Evolutionary conservation across 768 basidiomycete genomes (phyloP), one percentile per base, ranked within the genome.

Genomic region (Tephrocybe sp.): DNA sequence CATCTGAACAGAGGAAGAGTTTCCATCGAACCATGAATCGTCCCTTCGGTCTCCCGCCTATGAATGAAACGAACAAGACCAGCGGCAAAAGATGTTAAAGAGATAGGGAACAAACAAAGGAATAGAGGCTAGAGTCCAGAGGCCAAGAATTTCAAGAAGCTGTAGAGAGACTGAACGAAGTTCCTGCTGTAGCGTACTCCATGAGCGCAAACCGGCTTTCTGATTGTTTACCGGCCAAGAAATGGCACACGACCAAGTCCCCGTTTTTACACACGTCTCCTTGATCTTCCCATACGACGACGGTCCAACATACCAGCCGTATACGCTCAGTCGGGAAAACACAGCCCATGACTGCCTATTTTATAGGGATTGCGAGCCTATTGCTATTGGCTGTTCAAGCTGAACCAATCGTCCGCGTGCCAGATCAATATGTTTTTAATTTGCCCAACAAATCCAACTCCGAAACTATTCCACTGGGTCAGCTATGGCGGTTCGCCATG

Each of bases 401-500:
- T 32, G 34, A 51, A 35, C 39, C 49, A n/a, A 47, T 51, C 16
- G 30, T 35, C 26, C 26, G 26, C 4, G 4, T 7, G 40, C 44
- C 45, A 31, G 48, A 57, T 54, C 60, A 56, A 38, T 32, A 58
- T 22, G 16, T 51, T 31, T 34, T 60, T n/a, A 39, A 52, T 39
- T 11, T 34, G 17, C 35, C 51, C 3, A 38, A 45, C 36, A 20
- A 43, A 42, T 34, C 13, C 33, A 38, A 33, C 26, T 26, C 49
- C 13, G 48, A 56, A 34, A 52, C 43, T 35, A 35, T 49, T 50
- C 43, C 52, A 26, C 45, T 38, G 2, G 60, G 58, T 19, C 45
- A 46, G 44, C 51, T 62, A 47, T 59, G 60, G 58, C 53, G 60
- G 35, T 60, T 62, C 20, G 51, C 53, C 19, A 22, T 55, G n/a